Percentiles rank a stretch among this genome's conserved stretches.
Evolutionary conservation across 2,329 filamentous ascomycete species (phyloP).

Genomic region (Venturia carpophila): DNA sequence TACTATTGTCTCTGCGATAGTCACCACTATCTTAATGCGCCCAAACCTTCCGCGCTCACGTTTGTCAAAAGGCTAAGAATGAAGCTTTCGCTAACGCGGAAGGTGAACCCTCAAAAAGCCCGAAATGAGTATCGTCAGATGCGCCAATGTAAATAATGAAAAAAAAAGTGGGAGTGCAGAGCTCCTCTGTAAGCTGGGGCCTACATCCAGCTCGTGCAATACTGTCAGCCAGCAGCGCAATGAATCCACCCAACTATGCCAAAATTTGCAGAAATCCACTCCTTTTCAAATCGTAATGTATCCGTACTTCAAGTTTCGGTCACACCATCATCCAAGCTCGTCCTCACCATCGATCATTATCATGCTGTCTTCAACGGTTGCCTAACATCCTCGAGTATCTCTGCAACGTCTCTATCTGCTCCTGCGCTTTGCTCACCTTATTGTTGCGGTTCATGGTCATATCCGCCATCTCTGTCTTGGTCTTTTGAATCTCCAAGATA

Average conservation of each 20-base stretch:
- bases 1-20: not conserved
- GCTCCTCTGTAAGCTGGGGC: not conserved
- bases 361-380: not conserved
- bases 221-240: not conserved
- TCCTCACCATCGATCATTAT: not conserved
- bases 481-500: constrained; percentile 80
- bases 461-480: constrained; percentile 86
- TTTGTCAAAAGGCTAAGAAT: not conserved
- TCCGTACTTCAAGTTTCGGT: not conserved
- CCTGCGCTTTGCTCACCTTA: constrained; percentile 50
- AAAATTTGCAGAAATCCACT: not conserved
- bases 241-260: not conserved
- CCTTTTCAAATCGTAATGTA: not conserved
- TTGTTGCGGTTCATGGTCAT: constrained; percentile 48
- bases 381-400: not conserved
- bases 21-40: not conserved
- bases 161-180: not conserved
- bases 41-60: not conserved
- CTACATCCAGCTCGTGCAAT: not conserved
- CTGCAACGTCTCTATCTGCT: constrained; percentile 1
- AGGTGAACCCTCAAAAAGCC: not conserved
- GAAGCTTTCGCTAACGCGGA: not conserved
- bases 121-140: not conserved
- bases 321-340: constrained; percentile 8
- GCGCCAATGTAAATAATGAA: not conserved